Base-by-base conservation (phyloP, 2,329 filamentous ascomycete genomes). In the Hypoxylon sp. region DNA sequence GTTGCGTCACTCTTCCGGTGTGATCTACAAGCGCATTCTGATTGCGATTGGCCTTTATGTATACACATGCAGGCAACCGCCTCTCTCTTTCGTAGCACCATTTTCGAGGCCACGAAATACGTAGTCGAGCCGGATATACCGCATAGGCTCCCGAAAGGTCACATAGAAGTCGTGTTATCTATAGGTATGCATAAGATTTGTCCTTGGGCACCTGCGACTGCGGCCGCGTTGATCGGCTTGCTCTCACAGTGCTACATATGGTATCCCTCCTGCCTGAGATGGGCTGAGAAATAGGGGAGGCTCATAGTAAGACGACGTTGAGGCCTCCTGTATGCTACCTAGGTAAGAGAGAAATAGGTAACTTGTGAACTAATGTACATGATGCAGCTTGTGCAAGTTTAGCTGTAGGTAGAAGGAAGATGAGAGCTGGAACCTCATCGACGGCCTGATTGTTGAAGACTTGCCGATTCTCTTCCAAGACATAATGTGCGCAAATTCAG, bases 1-100 rank as follows among this genome's bases (percentile, higher is more conserved):
- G 60, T 65, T 69, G 61, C 66, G 60, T 71, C 63, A 66, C 58
- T 59, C 13, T 53, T 60, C 46, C 46, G 44, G n/a, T 31, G 58
- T 46, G 55, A 66, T 63, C 33, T 6, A 51, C 17, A 35, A 25
- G n/a, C 14, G 25, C 17, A 30, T 33, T 22, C 42, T n/a, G 22
- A 20, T 11, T 56, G 27, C 51, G 37, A 67, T 67, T 64, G 64
- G 61, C 35, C 11, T 63, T 69, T 57, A 35, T 33, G 53, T 20
- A 59, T 30, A 67, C 65, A 66, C 63, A 27, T 22, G 42, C n/a
- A 62, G 49, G 66, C 69, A 66, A 25, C 22, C 33, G 40, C 17
- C 17, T 20, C 46, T 51, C 30, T 31, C 48, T 51, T 56, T 56
- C 44, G 48, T 48, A 48, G 51, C 59, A 33, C 55, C 53, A 61